Conservation (phyloP, 2,329 filamentous ascomycete species). For the Aspergillus proliferans region DNA sequence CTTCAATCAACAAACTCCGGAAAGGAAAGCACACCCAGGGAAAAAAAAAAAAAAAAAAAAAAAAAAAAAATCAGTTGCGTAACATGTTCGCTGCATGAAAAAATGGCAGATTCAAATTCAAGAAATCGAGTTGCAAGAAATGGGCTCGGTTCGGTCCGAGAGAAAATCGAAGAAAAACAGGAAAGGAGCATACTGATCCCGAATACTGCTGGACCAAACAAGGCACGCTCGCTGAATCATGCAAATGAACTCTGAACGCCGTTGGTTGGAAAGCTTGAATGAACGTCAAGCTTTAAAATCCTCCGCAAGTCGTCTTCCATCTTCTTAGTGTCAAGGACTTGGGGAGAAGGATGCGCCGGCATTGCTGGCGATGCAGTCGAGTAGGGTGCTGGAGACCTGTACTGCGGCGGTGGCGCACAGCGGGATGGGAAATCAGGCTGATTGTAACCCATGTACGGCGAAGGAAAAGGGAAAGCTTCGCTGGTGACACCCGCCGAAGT, state of each 20-base stretch:
- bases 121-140: not conserved
- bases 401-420: slow-evolving; percentile 1
- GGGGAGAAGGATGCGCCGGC: slow-evolving; percentile 18
- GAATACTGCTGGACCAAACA: not conserved
- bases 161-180: slow-evolving; percentile 1
- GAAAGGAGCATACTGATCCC: not conserved
- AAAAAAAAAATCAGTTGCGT: not conserved
- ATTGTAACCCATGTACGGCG: slow-evolving; percentile 15
- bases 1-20: slow-evolving; percentile 8
- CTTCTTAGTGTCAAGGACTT: slow-evolving; percentile 35
- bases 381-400: slow-evolving; percentile 18
- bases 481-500: slow-evolving; percentile 6
- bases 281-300: slow-evolving; percentile 40
- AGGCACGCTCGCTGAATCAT: slow-evolving; percentile 9
- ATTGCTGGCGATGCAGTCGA: slow-evolving; percentile 16
- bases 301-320: slow-evolving; percentile 45
- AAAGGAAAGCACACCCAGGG: slow-evolving; percentile 8
- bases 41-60: slow-evolving; percentile 3
- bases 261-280: slow-evolving; percentile 21
- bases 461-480: slow-evolving; percentile 10
- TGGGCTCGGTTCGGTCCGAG: not conserved
- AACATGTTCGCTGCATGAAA: not conserved
- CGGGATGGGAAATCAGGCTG: slow-evolving; percentile 14
- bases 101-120: slow-evolving; percentile 2
- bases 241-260: slow-evolving; percentile 30